A percentile compares a stretch with the other conserved stretches of the same genome.
phyloP scores from a whole-genome alignment of 2,329 filamentous ascomycete genomes.

The Calycina herbarum region DNA sequence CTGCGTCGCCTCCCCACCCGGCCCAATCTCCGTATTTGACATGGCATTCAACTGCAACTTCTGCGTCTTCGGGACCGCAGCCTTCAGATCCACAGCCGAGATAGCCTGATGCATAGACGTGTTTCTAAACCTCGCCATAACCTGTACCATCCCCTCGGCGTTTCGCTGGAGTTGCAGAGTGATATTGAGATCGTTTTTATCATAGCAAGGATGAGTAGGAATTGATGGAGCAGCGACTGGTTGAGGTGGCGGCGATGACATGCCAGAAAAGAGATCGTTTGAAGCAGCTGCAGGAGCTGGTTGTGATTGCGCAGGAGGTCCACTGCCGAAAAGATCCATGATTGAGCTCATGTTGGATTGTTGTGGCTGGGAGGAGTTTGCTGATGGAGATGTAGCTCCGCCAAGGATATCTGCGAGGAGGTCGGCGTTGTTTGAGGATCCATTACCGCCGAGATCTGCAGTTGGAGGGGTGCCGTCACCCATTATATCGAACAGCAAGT shows the following conservation, averaged over 20 bases:
- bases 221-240: conserved; percentile 43
- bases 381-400: conserved; percentile 56
- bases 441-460: conserved; percentile 72
- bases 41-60: conserved; percentile 91
- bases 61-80: conserved; percentile 94
- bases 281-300: conserved; percentile 48
- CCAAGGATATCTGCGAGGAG: conserved; percentile 90
- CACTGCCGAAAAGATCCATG: conserved; percentile 80
- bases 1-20: conserved; percentile 83
- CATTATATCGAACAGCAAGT: conserved; percentile 91
- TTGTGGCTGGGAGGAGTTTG: conserved; percentile 52
- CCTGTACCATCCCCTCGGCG: conserved; percentile 75
- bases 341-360: conserved; percentile 68
- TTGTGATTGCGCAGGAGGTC: conserved; percentile 45
- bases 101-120: conserved; percentile 64
- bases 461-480: conserved; percentile 70
- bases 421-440: conserved; percentile 73
- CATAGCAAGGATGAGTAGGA: conserved; percentile 72
- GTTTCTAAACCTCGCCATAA: conserved; percentile 83
- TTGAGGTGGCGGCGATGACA: conserved; percentile 51
- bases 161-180: conserved; percentile 83
- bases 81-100: conserved; percentile 80
- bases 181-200: conserved; percentile 80
- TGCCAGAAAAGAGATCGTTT: conserved; percentile 50
- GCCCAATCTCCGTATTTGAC: conserved; percentile 72